These are phyloP conservation scores for Saturnispora sekii DNA, from an alignment of 805 yeast species.

Conservation along the genomic window DNA sequence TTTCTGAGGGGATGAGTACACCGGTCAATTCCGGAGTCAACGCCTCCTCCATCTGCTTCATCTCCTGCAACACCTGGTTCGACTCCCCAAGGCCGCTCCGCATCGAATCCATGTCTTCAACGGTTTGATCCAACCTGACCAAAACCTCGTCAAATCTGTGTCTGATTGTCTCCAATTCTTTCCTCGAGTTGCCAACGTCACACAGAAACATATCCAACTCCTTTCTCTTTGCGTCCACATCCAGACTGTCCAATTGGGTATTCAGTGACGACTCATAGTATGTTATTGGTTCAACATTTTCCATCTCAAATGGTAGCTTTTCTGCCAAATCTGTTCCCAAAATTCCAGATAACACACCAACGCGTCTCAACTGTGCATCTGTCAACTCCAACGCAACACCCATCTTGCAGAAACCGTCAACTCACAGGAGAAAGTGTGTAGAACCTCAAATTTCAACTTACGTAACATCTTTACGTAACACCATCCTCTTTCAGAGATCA, in stretches of 20 bases:
- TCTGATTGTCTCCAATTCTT: constrained; percentile 40
- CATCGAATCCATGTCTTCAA: constrained; percentile 52
- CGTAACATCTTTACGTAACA: too few species aligned
- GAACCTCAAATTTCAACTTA: too few species aligned
- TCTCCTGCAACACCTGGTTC: constrained; percentile 36
- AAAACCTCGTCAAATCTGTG: constrained; percentile 48
- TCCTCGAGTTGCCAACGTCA: constrained; percentile 7
- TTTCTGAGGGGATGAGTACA: constrained; percentile 63
- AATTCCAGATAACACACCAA: neutral
- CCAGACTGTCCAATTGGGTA: constrained; percentile 11
- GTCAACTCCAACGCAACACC: too few species aligned
- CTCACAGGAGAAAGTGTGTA: too few species aligned
- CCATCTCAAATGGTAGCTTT: neutral
- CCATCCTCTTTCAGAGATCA: neutral
- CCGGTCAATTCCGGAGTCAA: constrained; percentile 73
- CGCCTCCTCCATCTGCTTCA: constrained; percentile 38
- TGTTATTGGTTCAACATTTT: neutral
- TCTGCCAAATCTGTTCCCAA: neutral
- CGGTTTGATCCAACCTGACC: constrained; percentile 41
- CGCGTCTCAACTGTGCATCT: too few species aligned
- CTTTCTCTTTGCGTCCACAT: constrained; percentile 10
- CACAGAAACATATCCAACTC: constrained; percentile 5
- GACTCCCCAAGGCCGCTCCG: constrained; percentile 44
- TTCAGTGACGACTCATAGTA: neutral
- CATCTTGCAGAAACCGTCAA: too few species aligned